Evolutionary conservation across 768 basidiomycete species (phyloP).

Genomic region (Lentinula detonsa): DNA sequence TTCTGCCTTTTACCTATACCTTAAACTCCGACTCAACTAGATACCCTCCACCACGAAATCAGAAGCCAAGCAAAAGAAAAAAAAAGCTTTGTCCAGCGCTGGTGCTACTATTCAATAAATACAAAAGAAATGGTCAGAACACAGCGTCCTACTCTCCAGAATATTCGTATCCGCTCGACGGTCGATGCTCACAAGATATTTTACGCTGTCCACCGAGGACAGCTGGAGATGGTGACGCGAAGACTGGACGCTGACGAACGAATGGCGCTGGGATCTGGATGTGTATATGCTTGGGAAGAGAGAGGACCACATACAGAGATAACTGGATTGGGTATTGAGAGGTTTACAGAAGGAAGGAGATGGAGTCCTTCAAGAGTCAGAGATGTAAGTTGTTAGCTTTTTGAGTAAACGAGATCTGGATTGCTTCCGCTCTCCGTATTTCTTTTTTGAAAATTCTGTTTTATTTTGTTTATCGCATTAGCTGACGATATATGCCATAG

Average conservation of each 20-base stretch:
- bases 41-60: no score
- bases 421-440: neutral
- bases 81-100: neutral
- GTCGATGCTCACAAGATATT: conserved; percentile 81
- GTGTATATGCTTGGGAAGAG: conserved; percentile 62
- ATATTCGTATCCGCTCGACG: conserved; percentile 70
- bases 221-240: conserved; percentile 68
- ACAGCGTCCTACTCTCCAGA: conserved; percentile 70
- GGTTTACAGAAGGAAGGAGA: conserved; percentile 78
- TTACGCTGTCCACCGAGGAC: conserved; percentile 56
- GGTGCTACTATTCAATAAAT: neutral
- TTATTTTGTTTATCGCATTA: neutral
- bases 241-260: conserved; percentile 77
- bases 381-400: conserved; percentile 45
- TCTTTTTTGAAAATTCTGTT: neutral
- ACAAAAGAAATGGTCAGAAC: conserved; percentile 24
- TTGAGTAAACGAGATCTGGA: neutral
- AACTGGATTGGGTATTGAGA: conserved; percentile 75
- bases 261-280: conserved; percentile 45
- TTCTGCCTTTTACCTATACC: neutral
- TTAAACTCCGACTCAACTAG: no score
- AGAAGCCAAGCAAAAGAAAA: neutral
- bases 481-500: conserved; percentile 27
- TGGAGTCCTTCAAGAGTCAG: conserved; percentile 83
- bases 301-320: conserved; percentile 68